Conservation (phyloP, 108 stramenopile genomes). For the Schizochytrium sp. region DNA sequence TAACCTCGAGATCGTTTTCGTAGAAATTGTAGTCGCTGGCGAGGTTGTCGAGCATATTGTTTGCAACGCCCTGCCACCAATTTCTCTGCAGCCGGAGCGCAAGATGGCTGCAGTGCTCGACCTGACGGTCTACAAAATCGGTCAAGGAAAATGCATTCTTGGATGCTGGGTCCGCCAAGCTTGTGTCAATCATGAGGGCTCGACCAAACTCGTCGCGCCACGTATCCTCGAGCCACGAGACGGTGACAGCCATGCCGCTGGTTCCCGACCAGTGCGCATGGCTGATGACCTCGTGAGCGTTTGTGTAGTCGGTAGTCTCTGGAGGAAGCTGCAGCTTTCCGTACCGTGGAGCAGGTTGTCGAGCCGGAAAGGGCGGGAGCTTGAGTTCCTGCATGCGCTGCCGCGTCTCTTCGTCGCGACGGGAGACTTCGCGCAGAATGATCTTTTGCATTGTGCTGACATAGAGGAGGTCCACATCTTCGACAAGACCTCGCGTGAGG, state of each 20-base stretch:
- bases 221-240: conserved; percentile 45
- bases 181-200: not conserved
- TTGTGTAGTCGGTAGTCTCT: conserved; percentile 19
- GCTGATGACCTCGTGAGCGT: conserved; percentile 22
- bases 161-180: not conserved
- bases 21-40: conserved; percentile 56
- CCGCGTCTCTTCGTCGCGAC: not conserved
- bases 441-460: conserved; percentile 47
- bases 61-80: conserved; percentile 44
- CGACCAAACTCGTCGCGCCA: conserved; percentile 37
- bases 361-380: conserved; percentile 32
- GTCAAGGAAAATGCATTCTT: not conserved
- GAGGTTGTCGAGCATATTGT: conserved; percentile 51
- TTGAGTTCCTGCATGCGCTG: conserved; percentile 21
- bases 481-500: conserved; percentile 39
- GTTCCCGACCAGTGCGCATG: conserved; percentile 37
- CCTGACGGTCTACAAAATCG: conserved; percentile 2
- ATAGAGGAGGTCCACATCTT: conserved; percentile 45
- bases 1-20: conserved; percentile 33
- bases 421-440: conserved; percentile 28
- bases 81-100: conserved; percentile 27
- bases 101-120: not conserved
- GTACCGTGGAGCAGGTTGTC: conserved; percentile 18
- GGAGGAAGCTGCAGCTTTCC: conserved; percentile 43
- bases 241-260: conserved; percentile 36